A percentile compares a stretch with the other conserved stretches of the same genome.
Conservation (phyloP, 2,329 filamentous ascomycete genomes). For the Epichloe coenophiala region DNA sequence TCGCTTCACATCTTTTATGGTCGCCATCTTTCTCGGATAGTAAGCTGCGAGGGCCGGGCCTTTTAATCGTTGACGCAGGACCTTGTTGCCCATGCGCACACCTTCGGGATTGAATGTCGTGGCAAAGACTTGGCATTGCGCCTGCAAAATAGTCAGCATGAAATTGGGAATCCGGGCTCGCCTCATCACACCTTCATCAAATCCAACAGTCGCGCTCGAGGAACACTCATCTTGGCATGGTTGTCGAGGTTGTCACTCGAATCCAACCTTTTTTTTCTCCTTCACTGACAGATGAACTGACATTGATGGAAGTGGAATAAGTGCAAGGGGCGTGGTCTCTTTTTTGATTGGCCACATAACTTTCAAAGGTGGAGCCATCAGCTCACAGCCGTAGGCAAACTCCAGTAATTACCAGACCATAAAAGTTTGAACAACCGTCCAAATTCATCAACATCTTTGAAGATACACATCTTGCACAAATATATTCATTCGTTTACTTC, state of each 20-base stretch:
- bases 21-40: constrained; percentile 66
- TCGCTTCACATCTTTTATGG: constrained; percentile 60
- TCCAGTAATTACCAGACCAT: background rate
- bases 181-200: constrained; percentile 58
- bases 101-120: constrained; percentile 80
- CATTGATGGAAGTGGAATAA: background rate
- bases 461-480: too few species aligned
- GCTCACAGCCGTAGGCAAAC: background rate
- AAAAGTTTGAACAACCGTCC: background rate
- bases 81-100: constrained; percentile 75
- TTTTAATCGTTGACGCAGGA: constrained; percentile 75
- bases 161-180: background rate
- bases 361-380: background rate
- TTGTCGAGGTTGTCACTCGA: constrained; percentile 12
- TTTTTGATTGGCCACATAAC: constrained; percentile 5
- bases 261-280: background rate
- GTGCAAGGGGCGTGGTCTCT: background rate
- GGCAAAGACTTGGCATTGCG: constrained; percentile 83
- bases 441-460: too few species aligned
- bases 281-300: too few species aligned
- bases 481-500: too few species aligned
- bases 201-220: constrained; percentile 50
- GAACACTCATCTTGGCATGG: constrained; percentile 43
- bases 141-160: constrained; percentile 34
- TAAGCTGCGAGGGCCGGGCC: constrained; percentile 77